These are phyloP conservation scores for Chaetomiaceae sp. DNA, from an alignment of 2,329 filamentous ascomycete species.

Conservation along the genomic window DNA sequence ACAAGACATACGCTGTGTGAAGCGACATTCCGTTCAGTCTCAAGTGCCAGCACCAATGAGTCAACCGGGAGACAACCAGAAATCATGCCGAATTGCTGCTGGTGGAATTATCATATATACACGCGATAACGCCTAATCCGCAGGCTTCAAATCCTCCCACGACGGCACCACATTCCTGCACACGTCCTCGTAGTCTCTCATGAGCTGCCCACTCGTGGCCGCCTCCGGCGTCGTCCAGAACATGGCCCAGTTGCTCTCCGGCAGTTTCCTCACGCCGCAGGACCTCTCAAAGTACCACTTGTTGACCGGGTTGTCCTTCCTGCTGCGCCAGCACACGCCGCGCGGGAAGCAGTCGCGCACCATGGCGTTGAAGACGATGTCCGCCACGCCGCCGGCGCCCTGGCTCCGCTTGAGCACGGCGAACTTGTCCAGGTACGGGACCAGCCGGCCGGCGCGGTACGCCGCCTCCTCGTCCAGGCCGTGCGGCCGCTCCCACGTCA, in stretches of 20 bases:
- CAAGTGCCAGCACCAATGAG: too few relatives aligned
- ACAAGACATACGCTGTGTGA: too few relatives aligned
- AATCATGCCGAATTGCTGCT: too few relatives aligned
- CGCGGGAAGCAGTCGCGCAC: slow-evolving; percentile 79
- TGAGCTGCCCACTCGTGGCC: slow-evolving; percentile 46
- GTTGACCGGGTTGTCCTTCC: slow-evolving; percentile 90
- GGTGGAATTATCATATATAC: too few relatives aligned
- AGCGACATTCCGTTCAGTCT: too few relatives aligned
- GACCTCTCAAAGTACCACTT: slow-evolving; percentile 99
- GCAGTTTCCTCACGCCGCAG: slow-evolving; percentile 73
- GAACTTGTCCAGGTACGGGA: slow-evolving; percentile 97
- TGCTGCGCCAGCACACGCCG: slow-evolving; percentile 87
- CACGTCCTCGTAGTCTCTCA: slow-evolving; percentile 68
- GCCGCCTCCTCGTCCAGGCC: slow-evolving; percentile 50
- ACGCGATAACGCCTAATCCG: slow-evolving; percentile 42
- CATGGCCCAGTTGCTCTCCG: slow-evolving; percentile 88
- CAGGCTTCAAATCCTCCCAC: slow-evolving; percentile 55
- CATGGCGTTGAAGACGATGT: slow-evolving; percentile 96
- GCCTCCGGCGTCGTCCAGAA: slow-evolving; percentile 85
- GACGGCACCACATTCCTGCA: slow-evolving; percentile 59
- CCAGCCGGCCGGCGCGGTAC: slow-evolving; percentile 55
- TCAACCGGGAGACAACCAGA: too few relatives aligned
- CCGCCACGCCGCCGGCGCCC: slow-evolving; percentile 85
- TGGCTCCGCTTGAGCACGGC: slow-evolving; percentile 85
- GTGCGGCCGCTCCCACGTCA: slow-evolving; percentile 84